Base-by-base conservation (phyloP, 2,329 filamentous ascomycete species). In the Xylaria sp. region DNA sequence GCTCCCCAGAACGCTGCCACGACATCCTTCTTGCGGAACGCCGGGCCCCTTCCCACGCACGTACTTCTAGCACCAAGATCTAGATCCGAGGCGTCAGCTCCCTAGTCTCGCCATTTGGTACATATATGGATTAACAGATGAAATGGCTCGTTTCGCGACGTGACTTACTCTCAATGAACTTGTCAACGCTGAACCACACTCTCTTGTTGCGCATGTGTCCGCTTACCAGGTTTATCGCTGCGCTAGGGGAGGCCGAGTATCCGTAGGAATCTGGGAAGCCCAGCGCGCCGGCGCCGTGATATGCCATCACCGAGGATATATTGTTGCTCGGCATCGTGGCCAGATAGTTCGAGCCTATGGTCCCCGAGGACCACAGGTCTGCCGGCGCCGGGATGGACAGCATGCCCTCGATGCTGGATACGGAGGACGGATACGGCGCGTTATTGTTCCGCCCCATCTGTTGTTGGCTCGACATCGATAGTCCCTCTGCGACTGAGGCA, bases 1-100 rank as follows among this genome's bases (percentile, higher is more conserved):
- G 73, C 67, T 35, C 67, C 67, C 73, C 73, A 75, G 35, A 75
- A 75, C 2, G 74, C 66, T 2, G 19, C 40, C 12, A 71, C 67
- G 12, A 76, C 67, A 55, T 75, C 72, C 31, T 54, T 63, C 7
- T 73, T 74, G 21, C 72, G 66, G 28, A 74, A 74, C 2, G 71
- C 70, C 2, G 73, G 71, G 3, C 71, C 69, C 7, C 73, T 69
- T 4, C 74, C 74, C 3, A 73, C 63, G 43, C 73, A 76, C 3
- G 69, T 71, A 9, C 60, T 60, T 50, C 56, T 67, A 7, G 60
- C 60, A 55, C 70, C 65, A 25, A 75, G 60, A 9, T 61, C 72
- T 75, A 47, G 14, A 3, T 4, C 1, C 15, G 4, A 11, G 23
- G 25, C n/a, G n/a, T 6, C 9, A n/a, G 1, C 11, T 33, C 2